These are phyloP conservation scores for Sarcodon aspratus DNA, from an alignment of 768 basidiomycete species.

Conservation along the genomic window DNA sequence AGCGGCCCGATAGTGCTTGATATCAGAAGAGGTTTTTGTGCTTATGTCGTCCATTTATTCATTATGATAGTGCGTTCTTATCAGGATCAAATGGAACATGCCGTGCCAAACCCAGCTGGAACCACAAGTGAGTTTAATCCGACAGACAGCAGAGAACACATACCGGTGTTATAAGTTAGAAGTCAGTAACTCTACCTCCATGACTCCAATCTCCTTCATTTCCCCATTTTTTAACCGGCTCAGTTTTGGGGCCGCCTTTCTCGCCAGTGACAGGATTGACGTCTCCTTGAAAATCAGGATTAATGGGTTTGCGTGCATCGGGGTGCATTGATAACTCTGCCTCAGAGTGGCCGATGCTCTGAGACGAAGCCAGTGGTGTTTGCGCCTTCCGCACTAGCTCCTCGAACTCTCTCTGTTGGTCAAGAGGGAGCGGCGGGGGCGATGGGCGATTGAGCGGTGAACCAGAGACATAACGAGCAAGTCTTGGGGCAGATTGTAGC, in stretches of 20 bases:
- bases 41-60: no score
- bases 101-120: no score
- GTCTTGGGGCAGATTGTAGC: neutral
- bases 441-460: slow-evolving; percentile 41
- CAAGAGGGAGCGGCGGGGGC: slow-evolving; percentile 64
- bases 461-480: slow-evolving; percentile 8
- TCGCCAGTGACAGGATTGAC: slow-evolving; percentile 78
- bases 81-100: no score
- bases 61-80: no score
- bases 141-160: neutral
- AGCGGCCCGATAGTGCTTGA: no score
- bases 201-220: slow-evolving; percentile 80
- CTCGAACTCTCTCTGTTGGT: slow-evolving; percentile 81
- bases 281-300: slow-evolving; percentile 71
- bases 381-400: slow-evolving; percentile 60
- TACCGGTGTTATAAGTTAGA: slow-evolving; percentile 23
- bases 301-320: slow-evolving; percentile 47
- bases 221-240: slow-evolving; percentile 59
- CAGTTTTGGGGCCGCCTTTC: slow-evolving; percentile 75
- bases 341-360: slow-evolving; percentile 15
- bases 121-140: no score
- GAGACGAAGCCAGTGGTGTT: slow-evolving; percentile 23
- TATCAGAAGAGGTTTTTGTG: no score
- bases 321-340: slow-evolving; percentile 48
- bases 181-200: slow-evolving; percentile 83